These are phyloP conservation scores for Triticum aestivum DNA, from an alignment of 176 grass and related monocot species.

Conservation along the genomic window IWGSC_CS_RefSeq_v2.1 NC_057808.1:548811901-548812400, in stretches of 20 bases:
- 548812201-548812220: too few species aligned
- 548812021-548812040: slow-evolving; percentile 91
- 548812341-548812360: slow-evolving; percentile 89
- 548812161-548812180: too few species aligned
- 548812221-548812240: too few species aligned
- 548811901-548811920: neutral
- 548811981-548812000: neutral
- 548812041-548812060: slow-evolving; percentile 81
- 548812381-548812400: slow-evolving; percentile 93
- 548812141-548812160: neutral
- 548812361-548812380: slow-evolving; percentile 94
- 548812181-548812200: too few species aligned
- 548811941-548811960: neutral
- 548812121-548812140: slow-evolving; percentile 52
- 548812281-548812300: neutral
- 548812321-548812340: slow-evolving; percentile 62
- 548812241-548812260: too few species aligned
- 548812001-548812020: slow-evolving; percentile 46
- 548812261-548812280: neutral
- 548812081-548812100: slow-evolving; percentile 77
- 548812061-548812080: slow-evolving; percentile 98
- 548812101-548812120: slow-evolving; percentile 82
- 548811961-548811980: neutral
- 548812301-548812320: neutral
- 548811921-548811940: neutral